Conservation (phyloP, 257 asterid genomes). For the Plantago major region DNA sequence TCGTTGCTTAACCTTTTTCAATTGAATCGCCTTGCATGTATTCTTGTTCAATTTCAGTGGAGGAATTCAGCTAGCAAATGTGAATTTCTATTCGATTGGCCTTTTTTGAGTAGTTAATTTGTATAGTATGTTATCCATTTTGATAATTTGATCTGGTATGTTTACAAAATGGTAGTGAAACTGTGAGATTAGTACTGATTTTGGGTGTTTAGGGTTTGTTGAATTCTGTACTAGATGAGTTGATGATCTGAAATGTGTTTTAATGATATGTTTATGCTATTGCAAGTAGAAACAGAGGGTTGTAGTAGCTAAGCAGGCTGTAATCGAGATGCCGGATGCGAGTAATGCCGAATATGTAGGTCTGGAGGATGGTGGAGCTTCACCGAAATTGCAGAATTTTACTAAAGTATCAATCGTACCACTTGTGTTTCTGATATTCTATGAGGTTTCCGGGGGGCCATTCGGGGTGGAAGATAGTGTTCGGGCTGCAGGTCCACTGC, state of each 20-base stretch:
- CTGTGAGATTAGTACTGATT: background rate
- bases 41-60: background rate
- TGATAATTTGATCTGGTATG: no score
- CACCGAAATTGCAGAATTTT: constrained; percentile 30
- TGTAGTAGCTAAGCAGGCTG: constrained; percentile 21
- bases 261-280: background rate
- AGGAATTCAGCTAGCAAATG: background rate
- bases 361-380: constrained; percentile 27
- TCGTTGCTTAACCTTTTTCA: background rate
- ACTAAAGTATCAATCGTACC: constrained; percentile 43
- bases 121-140: background rate
- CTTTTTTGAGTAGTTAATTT: background rate
- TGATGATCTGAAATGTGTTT: background rate
- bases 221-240: background rate
- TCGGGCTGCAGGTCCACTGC: constrained; percentile 54
- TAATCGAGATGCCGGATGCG: constrained; percentile 29
- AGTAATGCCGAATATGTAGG: constrained; percentile 26
- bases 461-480: constrained; percentile 62
- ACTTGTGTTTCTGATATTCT: constrained; percentile 47
- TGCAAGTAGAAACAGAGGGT: constrained; percentile 28
- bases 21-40: background rate
- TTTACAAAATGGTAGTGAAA: no score
- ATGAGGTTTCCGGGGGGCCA: constrained; percentile 61
- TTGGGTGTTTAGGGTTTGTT: background rate
- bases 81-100: background rate